Evolutionary conservation across 2,329 filamentous ascomycete species (phyloP), one percentile per base, ranked within the genome.

Genomic region (Colletotrichum sp.): DNA sequence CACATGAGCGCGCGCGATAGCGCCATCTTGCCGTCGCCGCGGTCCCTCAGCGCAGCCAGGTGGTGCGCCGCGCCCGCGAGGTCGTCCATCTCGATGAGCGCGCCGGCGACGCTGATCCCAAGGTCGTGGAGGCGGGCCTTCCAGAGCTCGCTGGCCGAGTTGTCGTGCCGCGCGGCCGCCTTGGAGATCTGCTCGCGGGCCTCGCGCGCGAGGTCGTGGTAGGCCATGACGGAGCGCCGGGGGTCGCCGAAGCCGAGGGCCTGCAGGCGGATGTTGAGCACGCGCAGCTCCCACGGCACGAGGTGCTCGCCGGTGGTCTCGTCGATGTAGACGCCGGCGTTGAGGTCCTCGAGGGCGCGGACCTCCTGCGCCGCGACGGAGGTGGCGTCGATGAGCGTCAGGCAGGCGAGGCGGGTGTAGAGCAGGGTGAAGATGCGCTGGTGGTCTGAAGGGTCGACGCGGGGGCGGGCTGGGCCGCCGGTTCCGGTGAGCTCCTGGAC

Each of bases 21-120:
- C 5, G 84, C 84, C 76, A 90, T 79, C 83, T 86, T 85, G 24
- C 84, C 81, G 79, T 86, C 80, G 24, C 84, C 80, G 4, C 82
- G 79, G 18, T 82, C 83, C 66, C 82, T 86, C 16, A 98, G 83
- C 5, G 89, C 92, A 24, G 88, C 87, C 3, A 99, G 86, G 80
- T 98, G 95, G 34, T 93, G 88, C 2, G 90, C 92, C 0, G 96
- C 97, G 6, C 95, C 95, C 4, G 94, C 92, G 1, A 98, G 83
- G 82, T 99, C 96, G 10, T 95, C 95, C 93, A 98, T 98, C 83
- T 97, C 95, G 8, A 96, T 89, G 32, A 97, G 85, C 1, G 93
- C 93, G 16, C 91, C 90, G 0, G 91, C 91, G 2, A 94, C 91
- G 72, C 90, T 86, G 60, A 94, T 88, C 0, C 96, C 96, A 4